These are phyloP conservation scores for Leishmania amazonensis DNA, from an alignment of 208 protist species.

Conservation along the genomic window DNA sequence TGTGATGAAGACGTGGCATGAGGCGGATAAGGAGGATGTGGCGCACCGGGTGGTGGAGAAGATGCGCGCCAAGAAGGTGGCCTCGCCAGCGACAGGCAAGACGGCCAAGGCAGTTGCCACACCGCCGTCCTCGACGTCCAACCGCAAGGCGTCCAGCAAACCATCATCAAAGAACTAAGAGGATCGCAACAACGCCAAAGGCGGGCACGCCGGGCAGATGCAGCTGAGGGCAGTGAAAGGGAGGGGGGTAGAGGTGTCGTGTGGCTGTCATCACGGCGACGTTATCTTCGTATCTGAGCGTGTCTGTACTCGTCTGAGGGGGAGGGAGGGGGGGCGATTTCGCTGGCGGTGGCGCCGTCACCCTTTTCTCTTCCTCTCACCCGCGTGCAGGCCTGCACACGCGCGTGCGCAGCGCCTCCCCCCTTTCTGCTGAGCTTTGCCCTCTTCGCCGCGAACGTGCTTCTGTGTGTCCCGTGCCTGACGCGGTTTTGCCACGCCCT, in stretches of 20 bases:
- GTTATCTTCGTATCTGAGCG: background rate
- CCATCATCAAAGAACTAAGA: background rate
- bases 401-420: background rate
- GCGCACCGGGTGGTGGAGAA: constrained; percentile 25
- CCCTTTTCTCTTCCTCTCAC: background rate
- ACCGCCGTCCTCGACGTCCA: background rate
- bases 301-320: background rate
- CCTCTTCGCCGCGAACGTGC: background rate
- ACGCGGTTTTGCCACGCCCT: too few species aligned
- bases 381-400: background rate
- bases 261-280: background rate
- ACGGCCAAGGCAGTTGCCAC: background rate
- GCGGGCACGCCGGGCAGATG: background rate
- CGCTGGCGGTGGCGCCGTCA: background rate
- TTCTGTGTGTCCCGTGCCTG: background rate
- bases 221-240: background rate
- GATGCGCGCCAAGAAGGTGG: constrained; percentile 9
- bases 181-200: background rate
- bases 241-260: background rate
- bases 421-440: background rate
- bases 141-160: background rate
- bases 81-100: background rate
- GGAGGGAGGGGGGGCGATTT: background rate
- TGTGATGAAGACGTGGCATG: constrained; percentile 26
- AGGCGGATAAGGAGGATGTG: constrained; percentile 31